These are phyloP conservation scores for Linaria vulgaris DNA, from an alignment of 257 asterid genomes.

Conservation along the genomic window DNA sequence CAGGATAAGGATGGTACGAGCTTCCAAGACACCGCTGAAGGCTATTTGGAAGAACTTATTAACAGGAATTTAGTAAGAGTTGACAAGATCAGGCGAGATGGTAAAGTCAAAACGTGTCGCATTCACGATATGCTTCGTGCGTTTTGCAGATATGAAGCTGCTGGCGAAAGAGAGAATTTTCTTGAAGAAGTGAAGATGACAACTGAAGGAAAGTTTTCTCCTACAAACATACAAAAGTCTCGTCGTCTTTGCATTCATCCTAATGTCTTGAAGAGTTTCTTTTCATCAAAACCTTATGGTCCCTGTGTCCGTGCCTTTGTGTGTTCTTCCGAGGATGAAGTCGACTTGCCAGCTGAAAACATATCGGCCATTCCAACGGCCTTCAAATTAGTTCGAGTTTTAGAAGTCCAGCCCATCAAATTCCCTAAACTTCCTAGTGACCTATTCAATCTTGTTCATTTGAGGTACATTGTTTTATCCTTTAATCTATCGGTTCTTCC, in stretches of 20 bases:
- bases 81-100: slow-evolving; percentile 30
- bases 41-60: slow-evolving; percentile 38
- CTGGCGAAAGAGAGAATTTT: slow-evolving; percentile 25
- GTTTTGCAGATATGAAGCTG: slow-evolving; percentile 47
- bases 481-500: slow-evolving; percentile 26
- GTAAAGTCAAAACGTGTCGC: slow-evolving; percentile 44
- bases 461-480: slow-evolving; percentile 31
- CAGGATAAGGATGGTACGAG: slow-evolving; percentile 11
- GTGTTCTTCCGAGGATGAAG: slow-evolving; percentile 29
- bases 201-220: slow-evolving; percentile 20
- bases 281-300: slow-evolving; percentile 25
- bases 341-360: slow-evolving; percentile 19
- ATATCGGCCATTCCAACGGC: slow-evolving; percentile 28
- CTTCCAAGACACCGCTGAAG: slow-evolving; percentile 45
- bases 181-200: slow-evolving; percentile 41
- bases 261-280: slow-evolving; percentile 21
- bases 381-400: slow-evolving; percentile 32
- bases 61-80: slow-evolving; percentile 45
- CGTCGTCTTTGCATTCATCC: slow-evolving; percentile 44
- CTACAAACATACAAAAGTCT: slow-evolving; percentile 11
- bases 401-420: slow-evolving; percentile 24
- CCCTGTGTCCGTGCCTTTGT: slow-evolving; percentile 37
- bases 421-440: slow-evolving; percentile 22
- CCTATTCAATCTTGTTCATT: slow-evolving; percentile 18
- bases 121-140: slow-evolving; percentile 51